Evolutionary conservation across 345 rosid genomes (phyloP), one percentile per base, ranked within the genome.

Genomic region (Theobroma cacao): DNA sequence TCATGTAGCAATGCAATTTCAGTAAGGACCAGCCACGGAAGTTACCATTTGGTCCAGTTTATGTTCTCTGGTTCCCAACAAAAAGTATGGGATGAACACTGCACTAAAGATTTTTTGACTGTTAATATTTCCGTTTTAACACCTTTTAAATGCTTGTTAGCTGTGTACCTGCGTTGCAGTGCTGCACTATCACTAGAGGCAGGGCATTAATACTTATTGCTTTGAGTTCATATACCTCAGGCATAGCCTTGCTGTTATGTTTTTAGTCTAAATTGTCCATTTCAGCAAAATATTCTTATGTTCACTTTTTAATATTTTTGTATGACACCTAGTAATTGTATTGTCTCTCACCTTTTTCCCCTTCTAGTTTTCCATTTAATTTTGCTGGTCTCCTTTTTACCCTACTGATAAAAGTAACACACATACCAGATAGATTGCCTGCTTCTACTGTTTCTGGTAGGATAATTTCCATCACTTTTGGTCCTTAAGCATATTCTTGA

Each of bases 401-500:
- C 55, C 26, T 18, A 71, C 41, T 28, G 50, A 31, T 41, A 48
- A 48, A 18, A 48, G 75, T 31, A 18, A 71, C 41, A 70, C 2
- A 2, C 75, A 30, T 48, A 31, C 74, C 41, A 30, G 40, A 40
- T 13, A 10, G 53, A 71, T 50, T 30, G 4, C 26, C 14, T 26
- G 52, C 34, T 82, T 75, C 53, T 28, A 53, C 69, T 59, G 60
- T 68, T 33, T 73, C 30, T 7, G 17, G 30, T 65, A 10, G 70
- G 38, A 34, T 64, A 64, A 41, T 28, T 34, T 34, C 69, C 4
- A 34, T 36, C 45, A 36, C 8, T 20, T 2, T 65, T 65, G 48
- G 20, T 66, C 15, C 64, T 65, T 78, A 50, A 70, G 50, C 60
- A 13, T 76, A 64, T 72, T 58, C 26, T 55, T 68, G 31, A 74